Conservation (phyloP, 306 rosid species). For the Oemleria cerasiformis region DNA sequence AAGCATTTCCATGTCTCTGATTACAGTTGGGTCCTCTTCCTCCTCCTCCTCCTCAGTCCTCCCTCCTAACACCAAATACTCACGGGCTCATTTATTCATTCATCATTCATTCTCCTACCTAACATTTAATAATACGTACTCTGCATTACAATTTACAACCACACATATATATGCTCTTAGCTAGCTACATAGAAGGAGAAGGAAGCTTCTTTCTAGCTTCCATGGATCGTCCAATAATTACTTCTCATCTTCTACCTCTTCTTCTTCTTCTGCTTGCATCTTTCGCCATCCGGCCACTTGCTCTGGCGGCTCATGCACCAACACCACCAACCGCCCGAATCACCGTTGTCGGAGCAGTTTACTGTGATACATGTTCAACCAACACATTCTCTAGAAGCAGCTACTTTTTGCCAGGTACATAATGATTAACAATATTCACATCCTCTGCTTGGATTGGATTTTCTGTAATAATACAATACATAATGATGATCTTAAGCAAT, state of each 20-base stretch:
- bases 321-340: conserved; percentile 34
- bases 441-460: no score
- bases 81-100: conserved; percentile 60
- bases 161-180: neutral
- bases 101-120: no score
- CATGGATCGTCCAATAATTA: conserved; percentile 44
- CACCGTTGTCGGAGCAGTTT: conserved; percentile 61
- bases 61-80: conserved; percentile 45
- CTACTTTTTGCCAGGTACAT: conserved; percentile 68
- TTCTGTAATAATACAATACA: no score
- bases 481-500: no score
- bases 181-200: no score
- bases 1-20: conserved; percentile 36
- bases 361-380: conserved; percentile 67
- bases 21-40: conserved; percentile 41
- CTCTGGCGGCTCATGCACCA: conserved; percentile 30
- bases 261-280: conserved; percentile 32
- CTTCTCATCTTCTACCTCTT: conserved; percentile 18
- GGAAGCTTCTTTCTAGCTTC: conserved; percentile 30
- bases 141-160: no score
- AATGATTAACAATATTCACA: no score
- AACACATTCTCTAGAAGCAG: conserved; percentile 55
- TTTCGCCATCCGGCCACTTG: conserved; percentile 24
- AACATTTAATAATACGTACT: no score
- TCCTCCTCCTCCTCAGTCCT: no score